Percentiles rank a stretch among this genome's conserved stretches.
Evolutionary conservation across 805 yeast species (phyloP).

Genomic region (Zygoascus ofunaensis): DNA sequence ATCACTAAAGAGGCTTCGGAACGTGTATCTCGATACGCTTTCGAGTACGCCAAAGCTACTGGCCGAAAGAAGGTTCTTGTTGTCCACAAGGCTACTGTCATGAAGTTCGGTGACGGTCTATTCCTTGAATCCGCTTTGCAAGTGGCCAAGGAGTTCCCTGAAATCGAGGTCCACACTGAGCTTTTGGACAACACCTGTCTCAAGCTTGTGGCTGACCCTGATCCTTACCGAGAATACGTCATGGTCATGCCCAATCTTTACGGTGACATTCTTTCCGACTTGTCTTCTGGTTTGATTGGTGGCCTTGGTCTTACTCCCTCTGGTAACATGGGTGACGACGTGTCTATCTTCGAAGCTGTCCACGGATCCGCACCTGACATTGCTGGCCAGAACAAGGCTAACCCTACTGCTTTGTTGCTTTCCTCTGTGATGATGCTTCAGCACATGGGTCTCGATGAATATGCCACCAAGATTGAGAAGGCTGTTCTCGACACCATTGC

Average conservation of each 20-base stretch:
- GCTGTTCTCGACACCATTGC: constrained; percentile 87
- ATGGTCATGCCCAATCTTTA: constrained; percentile 99
- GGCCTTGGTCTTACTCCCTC: constrained; percentile 98
- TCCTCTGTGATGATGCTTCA: constrained; percentile 98
- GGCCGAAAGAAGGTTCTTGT: constrained; percentile 83
- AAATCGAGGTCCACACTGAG: constrained; percentile 71
- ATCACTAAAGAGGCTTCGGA: constrained; percentile 95
- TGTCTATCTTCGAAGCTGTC: constrained; percentile 97
- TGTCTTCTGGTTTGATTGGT: constrained; percentile 96
- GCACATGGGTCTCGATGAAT: constrained; percentile 83
- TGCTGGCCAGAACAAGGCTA: constrained; percentile 97
- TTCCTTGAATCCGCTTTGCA: constrained; percentile 88
- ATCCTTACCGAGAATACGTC: constrained; percentile 77
- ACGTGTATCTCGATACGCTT: constrained; percentile 93
- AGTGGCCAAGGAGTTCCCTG: constrained; percentile 86
- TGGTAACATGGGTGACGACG: constrained; percentile 98
- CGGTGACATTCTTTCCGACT: constrained; percentile 98
- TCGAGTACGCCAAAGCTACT: constrained; percentile 86
- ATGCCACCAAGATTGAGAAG: constrained; percentile 77
- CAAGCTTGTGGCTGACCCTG: constrained; percentile 82
- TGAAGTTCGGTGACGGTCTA: constrained; percentile 96
- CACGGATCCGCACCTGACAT: constrained; percentile 99
- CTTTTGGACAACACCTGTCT: constrained; percentile 92
- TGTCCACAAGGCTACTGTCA: constrained; percentile 97
- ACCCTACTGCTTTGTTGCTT: constrained; percentile 94